Evolutionary conservation across 371 early-diverging fungal species (phyloP).

Genomic region (Dipsacomyces acuminosporus): DNA sequence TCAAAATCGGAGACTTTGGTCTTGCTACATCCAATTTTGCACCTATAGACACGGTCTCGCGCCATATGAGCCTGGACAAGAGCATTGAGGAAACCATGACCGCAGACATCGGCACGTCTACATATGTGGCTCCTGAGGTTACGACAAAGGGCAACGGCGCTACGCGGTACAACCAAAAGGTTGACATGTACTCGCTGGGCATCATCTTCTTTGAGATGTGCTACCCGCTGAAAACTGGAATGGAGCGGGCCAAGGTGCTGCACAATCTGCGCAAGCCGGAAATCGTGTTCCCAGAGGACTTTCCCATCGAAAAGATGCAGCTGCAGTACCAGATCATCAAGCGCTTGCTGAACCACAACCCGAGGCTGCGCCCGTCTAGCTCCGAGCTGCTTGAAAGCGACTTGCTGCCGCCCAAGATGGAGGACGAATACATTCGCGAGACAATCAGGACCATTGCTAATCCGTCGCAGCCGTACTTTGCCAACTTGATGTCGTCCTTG

Average conservation of each 20-base stretch:
- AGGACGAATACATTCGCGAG: conserved; percentile 89
- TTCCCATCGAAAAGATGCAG: conserved; percentile 54
- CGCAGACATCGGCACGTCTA: conserved; percentile 84
- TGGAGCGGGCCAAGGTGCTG: conserved; percentile 68
- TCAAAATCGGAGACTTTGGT: conserved; percentile 98
- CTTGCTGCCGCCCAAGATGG: conserved; percentile 76
- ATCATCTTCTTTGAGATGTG: conserved; percentile 76
- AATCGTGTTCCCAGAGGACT: conserved; percentile 73
- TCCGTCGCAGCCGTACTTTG: conserved; percentile 83
- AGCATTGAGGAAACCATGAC: conserved; percentile 60
- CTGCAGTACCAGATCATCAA: conserved; percentile 68
- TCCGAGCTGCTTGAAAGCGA: conserved; percentile 77
- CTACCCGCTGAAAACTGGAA: conserved; percentile 64
- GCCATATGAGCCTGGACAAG: conserved; percentile 36
- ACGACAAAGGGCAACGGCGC: conserved; percentile 41
- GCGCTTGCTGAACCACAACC: conserved; percentile 68
- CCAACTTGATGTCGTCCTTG: conserved; percentile 73
- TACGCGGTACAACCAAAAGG: conserved; percentile 66
- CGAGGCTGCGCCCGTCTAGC: conserved; percentile 79
- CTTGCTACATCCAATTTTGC: conserved; percentile 77
- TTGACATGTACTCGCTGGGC: conserved; percentile 71
- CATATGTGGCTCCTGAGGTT: conserved; percentile 90
- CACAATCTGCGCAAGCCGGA: conserved; percentile 61
- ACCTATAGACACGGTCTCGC: conserved; percentile 49
- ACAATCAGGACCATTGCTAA: conserved; percentile 86